Evolutionary conservation across 768 basidiomycete species (phyloP).

Genomic region (Russula vinacea): DNA sequence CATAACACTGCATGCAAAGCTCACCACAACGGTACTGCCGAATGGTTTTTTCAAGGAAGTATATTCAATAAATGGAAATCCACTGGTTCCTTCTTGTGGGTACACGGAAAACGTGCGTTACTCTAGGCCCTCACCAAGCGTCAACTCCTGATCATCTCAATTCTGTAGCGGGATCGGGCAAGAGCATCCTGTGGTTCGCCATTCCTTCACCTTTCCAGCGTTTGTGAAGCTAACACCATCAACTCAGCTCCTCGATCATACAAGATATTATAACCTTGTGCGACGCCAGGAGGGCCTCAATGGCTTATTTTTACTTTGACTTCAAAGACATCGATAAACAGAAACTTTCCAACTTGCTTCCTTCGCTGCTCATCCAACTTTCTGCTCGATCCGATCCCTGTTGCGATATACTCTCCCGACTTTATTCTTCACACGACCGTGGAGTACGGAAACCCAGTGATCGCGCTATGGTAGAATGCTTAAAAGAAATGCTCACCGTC

Average conservation of each 20-base stretch:
- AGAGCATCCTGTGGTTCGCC: not conserved
- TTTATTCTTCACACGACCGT: not conserved
- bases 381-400: not conserved
- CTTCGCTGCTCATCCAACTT: not conserved
- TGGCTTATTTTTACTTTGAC: constrained; percentile 16
- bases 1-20: not conserved
- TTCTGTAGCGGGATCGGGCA: not conserved
- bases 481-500: not conserved
- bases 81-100: not conserved
- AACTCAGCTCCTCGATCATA: not conserved
- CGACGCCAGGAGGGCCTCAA: not conserved
- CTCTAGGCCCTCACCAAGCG: not conserved
- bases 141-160: not conserved
- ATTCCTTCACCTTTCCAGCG: not conserved
- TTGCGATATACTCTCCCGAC: not conserved
- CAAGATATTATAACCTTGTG: constrained; percentile 4
- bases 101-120: not conserved
- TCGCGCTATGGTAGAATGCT: not conserved
- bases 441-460: not conserved
- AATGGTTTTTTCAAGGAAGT: constrained; percentile 2
- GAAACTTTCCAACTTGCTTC: not conserved
- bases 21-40: not conserved
- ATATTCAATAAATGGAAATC: not conserved
- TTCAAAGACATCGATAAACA: constrained; percentile 7
- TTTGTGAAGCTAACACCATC: not conserved